These are phyloP conservation scores for Neonectria hederae DNA, from an alignment of 2,329 filamentous ascomycete genomes.

Conservation along the genomic window DNA sequence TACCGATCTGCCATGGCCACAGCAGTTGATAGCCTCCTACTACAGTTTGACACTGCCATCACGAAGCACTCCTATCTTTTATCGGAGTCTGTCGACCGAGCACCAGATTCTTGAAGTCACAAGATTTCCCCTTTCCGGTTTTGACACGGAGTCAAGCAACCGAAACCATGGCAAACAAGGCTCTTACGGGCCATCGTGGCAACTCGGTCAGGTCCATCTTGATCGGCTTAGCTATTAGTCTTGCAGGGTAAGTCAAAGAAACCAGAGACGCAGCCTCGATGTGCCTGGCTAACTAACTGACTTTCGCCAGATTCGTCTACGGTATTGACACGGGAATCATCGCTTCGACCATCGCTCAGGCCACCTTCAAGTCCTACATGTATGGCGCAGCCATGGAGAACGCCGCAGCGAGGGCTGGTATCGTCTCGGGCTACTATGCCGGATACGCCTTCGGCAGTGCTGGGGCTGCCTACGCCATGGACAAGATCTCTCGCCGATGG, in stretches of 20 bases:
- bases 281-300: background rate
- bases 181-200: slow-evolving; percentile 15
- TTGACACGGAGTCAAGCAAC: background rate
- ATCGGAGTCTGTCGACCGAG: too few relatives aligned
- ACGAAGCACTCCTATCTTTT: background rate
- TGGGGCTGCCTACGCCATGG: slow-evolving; percentile 20
- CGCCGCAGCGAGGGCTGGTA: slow-evolving; percentile 7
- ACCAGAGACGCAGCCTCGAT: background rate
- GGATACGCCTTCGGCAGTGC: slow-evolving; percentile 22
- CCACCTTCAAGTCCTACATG: slow-evolving; percentile 25
- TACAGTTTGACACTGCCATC: background rate
- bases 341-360: slow-evolving; percentile 20
- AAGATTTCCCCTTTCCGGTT: background rate
- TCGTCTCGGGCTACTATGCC: slow-evolving; percentile 25
- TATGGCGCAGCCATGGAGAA: slow-evolving; percentile 19
- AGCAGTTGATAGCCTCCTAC: background rate
- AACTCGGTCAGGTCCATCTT: slow-evolving; percentile 22
- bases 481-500: slow-evolving; percentile 25
- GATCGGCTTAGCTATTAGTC: slow-evolving; percentile 21
- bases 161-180: background rate
- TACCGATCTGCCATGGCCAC: background rate
- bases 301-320: slow-evolving; percentile 13
- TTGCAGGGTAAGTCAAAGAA: slow-evolving; percentile 10
- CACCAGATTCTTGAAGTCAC: background rate
- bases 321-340: slow-evolving; percentile 27